Conservation (phyloP, 2,329 filamentous ascomycete genomes). For the Microdochium nivale region DNA sequence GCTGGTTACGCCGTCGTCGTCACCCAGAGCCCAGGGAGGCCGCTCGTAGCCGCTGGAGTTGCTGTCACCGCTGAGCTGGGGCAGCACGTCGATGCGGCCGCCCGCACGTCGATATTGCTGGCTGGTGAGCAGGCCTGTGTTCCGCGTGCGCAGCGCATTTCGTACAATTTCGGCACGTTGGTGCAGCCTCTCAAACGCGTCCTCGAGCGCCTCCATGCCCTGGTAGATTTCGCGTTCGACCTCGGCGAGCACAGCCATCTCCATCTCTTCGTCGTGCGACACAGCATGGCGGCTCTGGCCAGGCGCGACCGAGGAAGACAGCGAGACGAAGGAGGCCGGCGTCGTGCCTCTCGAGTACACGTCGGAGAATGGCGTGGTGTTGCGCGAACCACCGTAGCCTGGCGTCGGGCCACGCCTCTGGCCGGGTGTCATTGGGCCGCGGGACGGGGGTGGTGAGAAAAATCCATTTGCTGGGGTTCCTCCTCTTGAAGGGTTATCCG, state of each 20-base stretch:
- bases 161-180: conserved; percentile 74
- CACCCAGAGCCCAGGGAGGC: conserved; percentile 34
- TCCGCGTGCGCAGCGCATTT: conserved; percentile 69
- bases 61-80: conserved; percentile 38
- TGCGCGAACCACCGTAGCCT: conserved; percentile 31
- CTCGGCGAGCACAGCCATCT: conserved; percentile 82
- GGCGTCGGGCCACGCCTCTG: conserved; percentile 27
- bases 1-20: conserved; percentile 36
- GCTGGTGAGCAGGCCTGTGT: conserved; percentile 63
- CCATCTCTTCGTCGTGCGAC: conserved; percentile 86
- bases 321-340: conserved; percentile 36
- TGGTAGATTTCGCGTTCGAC: conserved; percentile 88
- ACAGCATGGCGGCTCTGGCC: conserved; percentile 50
- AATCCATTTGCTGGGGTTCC: conserved; percentile 44
- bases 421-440: conserved; percentile 31
- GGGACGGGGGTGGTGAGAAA: conserved; percentile 29
- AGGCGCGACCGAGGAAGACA: conserved; percentile 28
- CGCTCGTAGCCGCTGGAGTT: conserved; percentile 35
- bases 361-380: conserved; percentile 38
- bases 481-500: conserved; percentile 39
- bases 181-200: conserved; percentile 90
- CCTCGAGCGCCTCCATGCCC: conserved; percentile 90
- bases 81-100: conserved; percentile 44
- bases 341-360: conserved; percentile 47
- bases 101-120: conserved; percentile 45